These are phyloP conservation scores for Bauhinia variegata DNA, from an alignment of 306 rosid species.

Conservation along the genomic window DNA sequence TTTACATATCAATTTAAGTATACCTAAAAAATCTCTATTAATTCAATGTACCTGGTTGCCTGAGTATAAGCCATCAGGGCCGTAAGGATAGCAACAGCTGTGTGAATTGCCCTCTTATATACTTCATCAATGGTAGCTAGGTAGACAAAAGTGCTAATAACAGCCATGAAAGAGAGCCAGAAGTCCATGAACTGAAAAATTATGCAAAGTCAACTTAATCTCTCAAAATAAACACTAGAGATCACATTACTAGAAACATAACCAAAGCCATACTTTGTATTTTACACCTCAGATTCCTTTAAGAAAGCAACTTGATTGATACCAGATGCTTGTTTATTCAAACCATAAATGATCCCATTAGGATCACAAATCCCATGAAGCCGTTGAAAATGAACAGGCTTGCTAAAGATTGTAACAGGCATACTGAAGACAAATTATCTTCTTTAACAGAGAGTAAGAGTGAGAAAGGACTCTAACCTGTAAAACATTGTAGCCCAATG, in stretches of 20 bases:
- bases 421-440: slow-evolving; percentile 7
- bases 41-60: slow-evolving; percentile 73
- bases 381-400: slow-evolving; percentile 4
- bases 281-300: slow-evolving; percentile 11
- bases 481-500: slow-evolving; percentile 61
- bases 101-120: slow-evolving; percentile 77
- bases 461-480: slow-evolving; percentile 59
- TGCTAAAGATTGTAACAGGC: slow-evolving; percentile 8
- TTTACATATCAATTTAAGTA: background rate
- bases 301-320: slow-evolving; percentile 15
- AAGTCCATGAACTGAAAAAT: slow-evolving; percentile 93
- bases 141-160: slow-evolving; percentile 84
- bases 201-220: background rate
- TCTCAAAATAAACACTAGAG: background rate
- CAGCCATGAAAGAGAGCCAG: slow-evolving; percentile 99
- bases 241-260: slow-evolving; percentile 17
- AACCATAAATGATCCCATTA: background rate
- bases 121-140: slow-evolving; percentile 74
- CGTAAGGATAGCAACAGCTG: slow-evolving; percentile 79
- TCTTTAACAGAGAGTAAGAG: background rate
- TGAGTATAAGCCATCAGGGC: slow-evolving; percentile 88
- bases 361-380: background rate
- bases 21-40: background rate
- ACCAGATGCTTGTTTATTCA: background rate
- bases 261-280: slow-evolving; percentile 1